Evolutionary conservation across 2,329 filamentous ascomycete species (phyloP).

Genomic region (Penicillium sp.): DNA sequence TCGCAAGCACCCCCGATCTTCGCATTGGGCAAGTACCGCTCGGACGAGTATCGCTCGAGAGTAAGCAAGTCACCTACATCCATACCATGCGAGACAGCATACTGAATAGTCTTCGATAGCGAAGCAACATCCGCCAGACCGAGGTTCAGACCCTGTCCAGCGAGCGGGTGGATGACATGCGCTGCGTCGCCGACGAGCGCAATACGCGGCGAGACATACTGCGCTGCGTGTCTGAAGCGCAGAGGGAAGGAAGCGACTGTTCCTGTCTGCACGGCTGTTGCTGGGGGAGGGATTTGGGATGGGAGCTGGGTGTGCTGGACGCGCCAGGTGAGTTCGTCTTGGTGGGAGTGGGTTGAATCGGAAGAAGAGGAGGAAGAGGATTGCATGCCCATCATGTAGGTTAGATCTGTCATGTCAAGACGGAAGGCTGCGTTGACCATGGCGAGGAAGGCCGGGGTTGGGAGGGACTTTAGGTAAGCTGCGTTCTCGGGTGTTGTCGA

Average conservation of each 20-base stretch:
- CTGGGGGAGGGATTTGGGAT: slow-evolving; percentile 62
- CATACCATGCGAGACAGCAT: slow-evolving; percentile 77
- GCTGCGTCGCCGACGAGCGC: slow-evolving; percentile 92
- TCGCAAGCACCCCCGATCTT: slow-evolving; percentile 75
- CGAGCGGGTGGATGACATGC: slow-evolving; percentile 91
- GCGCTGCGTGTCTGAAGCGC: slow-evolving; percentile 87
- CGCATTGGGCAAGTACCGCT: slow-evolving; percentile 81
- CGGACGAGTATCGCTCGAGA: slow-evolving; percentile 76
- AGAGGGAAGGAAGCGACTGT: slow-evolving; percentile 88
- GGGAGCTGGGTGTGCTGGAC: slow-evolving; percentile 65
- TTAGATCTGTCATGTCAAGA: slow-evolving; percentile 73
- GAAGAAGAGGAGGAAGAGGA: slow-evolving; percentile 28
- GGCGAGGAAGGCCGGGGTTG: slow-evolving; percentile 70
- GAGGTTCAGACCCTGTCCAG: slow-evolving; percentile 91
- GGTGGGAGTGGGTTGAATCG: slow-evolving; percentile 46
- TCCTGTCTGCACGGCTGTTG: slow-evolving; percentile 71
- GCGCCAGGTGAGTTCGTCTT: slow-evolving; percentile 82
- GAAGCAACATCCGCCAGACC: slow-evolving; percentile 86
- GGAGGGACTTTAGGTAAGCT: slow-evolving; percentile 72
- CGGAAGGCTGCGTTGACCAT: slow-evolving; percentile 95
- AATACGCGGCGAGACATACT: slow-evolving; percentile 85
- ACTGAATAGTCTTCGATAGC: slow-evolving; percentile 70
- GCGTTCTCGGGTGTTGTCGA: slow-evolving; percentile 83
- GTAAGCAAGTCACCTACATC: slow-evolving; percentile 79
- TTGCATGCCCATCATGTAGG: slow-evolving; percentile 71